These are phyloP conservation scores for Rubroshorea leprosula DNA, from an alignment of 345 rosid genomes.

Conservation along the genomic window DNA sequence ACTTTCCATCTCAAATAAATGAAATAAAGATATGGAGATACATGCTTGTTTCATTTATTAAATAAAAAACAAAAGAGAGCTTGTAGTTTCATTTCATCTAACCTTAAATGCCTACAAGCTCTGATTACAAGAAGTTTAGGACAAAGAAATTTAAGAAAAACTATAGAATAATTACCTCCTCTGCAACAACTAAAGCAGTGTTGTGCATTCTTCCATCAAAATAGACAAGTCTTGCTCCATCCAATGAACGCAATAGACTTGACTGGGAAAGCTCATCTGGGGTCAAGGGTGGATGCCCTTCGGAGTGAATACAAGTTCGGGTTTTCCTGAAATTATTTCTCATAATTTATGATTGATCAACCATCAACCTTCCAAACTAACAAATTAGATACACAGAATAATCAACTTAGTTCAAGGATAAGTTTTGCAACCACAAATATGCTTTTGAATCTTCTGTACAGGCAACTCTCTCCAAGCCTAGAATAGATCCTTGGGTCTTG, in stretches of 20 bases:
- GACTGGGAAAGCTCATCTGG: constrained; percentile 52
- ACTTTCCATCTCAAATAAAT: not conserved
- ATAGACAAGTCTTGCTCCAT: constrained; percentile 54
- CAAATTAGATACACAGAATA: not conserved
- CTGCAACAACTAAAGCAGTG: constrained; percentile 52
- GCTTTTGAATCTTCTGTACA: too few species aligned
- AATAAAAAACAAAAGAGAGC: not conserved
- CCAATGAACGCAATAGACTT: constrained; percentile 46
- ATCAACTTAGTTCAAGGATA: not conserved
- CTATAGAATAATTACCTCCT: constrained; percentile 52
- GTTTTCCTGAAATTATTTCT: constrained; percentile 56
- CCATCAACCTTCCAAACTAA: too few species aligned
- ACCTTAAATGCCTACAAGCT: constrained; percentile 2
- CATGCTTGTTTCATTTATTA: constrained; percentile 3
- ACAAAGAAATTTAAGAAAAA: not conserved
- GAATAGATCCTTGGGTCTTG: too few species aligned
- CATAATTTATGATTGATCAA: not conserved
- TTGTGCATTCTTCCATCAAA: constrained; percentile 67
- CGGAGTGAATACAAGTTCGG: constrained; percentile 92
- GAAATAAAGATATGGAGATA: not conserved
- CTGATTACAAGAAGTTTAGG: not conserved
- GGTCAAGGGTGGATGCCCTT: constrained; percentile 66
- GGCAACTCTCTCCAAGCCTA: too few species aligned
- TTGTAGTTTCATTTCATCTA: constrained; percentile 7
- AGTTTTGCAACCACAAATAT: too few species aligned